Evolutionary conservation across 306 rosid species (phyloP), one percentile per base, ranked within the genome.

Genomic region (Rosa multiflora): DNA sequence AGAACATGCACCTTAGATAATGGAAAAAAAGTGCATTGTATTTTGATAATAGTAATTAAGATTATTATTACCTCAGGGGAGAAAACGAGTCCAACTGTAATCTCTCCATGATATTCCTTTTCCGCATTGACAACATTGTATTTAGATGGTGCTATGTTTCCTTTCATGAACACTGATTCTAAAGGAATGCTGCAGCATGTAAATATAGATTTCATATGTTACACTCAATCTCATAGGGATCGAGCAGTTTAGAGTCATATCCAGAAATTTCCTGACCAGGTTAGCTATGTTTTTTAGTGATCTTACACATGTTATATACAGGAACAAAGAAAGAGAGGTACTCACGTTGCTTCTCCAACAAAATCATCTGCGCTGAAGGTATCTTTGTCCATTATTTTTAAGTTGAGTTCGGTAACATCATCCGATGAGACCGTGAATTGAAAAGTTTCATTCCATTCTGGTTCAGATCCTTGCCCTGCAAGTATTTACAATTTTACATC

Each of bases 371-470:
- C 67, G 0, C 86, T 26, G 15, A 79, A 79, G 23, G 5, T 11
- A 44, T 93, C 98, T 40, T 88, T 88, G 84, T 93, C 97, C 87
- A 88, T 64, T 68, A 93, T 87, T 85, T 87, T 93, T 80, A 93
- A 40, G 9, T 20, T 58, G 79, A 93, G 88, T 43, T 88, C 93
- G 43, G 86, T 72, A 79, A 59, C 87, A 66, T 66, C 46, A n/a
- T 87, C 90, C 7, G 84, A 90, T 6, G 97, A 79, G 53, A 93
- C 43, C 23, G 74, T 84, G 80, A 91, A 93, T 14, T 88, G 75
- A 81, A 93, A 93, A 40, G 11, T 88, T 73, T 93, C 97, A 21
- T 93, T 93, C 98, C 98, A 93, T 43, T 93, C 90, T 47, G 97
- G 97, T 3, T 85, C 70, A 23, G 86, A 68, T 47, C 98, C 97